Conservation (phyloP, 78 protist genomes). For the Ministeria vibrans region DNA sequence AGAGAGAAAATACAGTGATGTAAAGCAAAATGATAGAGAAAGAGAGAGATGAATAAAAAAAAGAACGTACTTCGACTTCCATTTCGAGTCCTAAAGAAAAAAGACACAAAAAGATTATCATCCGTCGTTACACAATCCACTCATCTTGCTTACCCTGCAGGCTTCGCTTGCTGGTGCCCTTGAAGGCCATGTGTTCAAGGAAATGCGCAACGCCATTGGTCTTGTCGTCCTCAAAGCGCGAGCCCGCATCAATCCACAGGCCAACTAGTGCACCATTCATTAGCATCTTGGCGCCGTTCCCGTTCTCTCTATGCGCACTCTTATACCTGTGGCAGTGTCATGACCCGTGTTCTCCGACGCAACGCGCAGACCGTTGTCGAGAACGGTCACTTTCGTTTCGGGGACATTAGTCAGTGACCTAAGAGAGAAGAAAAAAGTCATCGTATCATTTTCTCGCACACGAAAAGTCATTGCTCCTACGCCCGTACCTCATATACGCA, state of each 20-base stretch:
- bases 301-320: not conserved
- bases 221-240: slow-evolving; percentile 74
- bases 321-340: slow-evolving; percentile 35
- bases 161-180: too few species aligned
- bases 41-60: not conserved
- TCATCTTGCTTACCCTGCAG: too few species aligned
- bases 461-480: too few species aligned
- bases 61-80: not conserved
- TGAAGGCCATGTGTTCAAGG: slow-evolving; percentile 85
- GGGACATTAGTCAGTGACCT: not conserved
- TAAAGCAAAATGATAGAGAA: not conserved
- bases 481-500: too few species aligned
- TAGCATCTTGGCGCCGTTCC: not conserved
- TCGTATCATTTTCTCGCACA: too few species aligned
- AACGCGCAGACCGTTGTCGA: slow-evolving; percentile 83
- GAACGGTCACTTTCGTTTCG: slow-evolving; percentile 50
- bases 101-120: too few species aligned
- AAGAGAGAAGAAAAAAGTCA: not conserved
- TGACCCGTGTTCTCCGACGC: slow-evolving; percentile 66
- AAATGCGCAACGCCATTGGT: slow-evolving; percentile 95
- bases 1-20: not conserved
- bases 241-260: slow-evolving; percentile 86
- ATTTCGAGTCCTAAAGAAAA: not conserved
- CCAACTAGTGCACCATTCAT: slow-evolving; percentile 64
- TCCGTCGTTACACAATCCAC: too few species aligned